A percentile compares a stretch with the other conserved stretches of the same genome.
Conservation (phyloP, 768 basidiomycete species). For the Leucosporidium creatinivorum region DNA sequence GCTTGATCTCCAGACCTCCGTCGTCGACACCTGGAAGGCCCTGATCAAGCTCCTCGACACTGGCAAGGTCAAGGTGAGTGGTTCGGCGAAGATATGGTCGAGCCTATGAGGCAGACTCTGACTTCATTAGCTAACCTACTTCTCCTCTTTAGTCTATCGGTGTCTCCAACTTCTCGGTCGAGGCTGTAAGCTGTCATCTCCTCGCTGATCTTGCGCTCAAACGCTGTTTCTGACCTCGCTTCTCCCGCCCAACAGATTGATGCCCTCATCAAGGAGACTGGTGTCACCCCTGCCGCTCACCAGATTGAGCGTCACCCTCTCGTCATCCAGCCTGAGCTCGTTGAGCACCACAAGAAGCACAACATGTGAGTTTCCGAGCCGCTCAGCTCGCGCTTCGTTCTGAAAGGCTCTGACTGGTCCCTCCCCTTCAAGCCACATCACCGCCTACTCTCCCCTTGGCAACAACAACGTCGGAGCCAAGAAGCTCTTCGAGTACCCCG, state of each 20-base stretch:
- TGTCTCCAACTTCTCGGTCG: slow-evolving; percentile 72
- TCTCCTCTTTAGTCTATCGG: slow-evolving; percentile 58
- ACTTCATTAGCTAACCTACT: slow-evolving; percentile 34
- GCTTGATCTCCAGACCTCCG: slow-evolving; percentile 54
- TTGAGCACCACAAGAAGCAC: slow-evolving; percentile 56
- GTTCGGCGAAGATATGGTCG: background rate
- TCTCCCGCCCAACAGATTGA: slow-evolving; percentile 43
- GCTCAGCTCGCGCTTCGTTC: too few relatives aligned
- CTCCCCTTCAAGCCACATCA: slow-evolving; percentile 47
- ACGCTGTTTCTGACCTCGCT: background rate
- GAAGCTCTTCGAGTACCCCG: slow-evolving; percentile 12
- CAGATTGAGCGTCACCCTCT: slow-evolving; percentile 79
- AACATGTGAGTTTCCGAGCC: slow-evolving; percentile 12
- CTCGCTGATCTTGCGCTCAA: too few relatives aligned
- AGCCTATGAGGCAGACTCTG: background rate
- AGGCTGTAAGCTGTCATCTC: slow-evolving; percentile 40
- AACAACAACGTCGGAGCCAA: slow-evolving; percentile 53
- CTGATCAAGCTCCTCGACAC: slow-evolving; percentile 63
- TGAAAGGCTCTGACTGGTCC: background rate
- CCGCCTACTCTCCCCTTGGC: slow-evolving; percentile 66
- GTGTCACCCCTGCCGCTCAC: slow-evolving; percentile 66
- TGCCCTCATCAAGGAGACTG: slow-evolving; percentile 61
- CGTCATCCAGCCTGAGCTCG: slow-evolving; percentile 59
- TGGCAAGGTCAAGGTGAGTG: slow-evolving; percentile 50
- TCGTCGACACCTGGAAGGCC: slow-evolving; percentile 79